Evolutionary conservation across 192 early-diverging fungal genomes (phyloP).

Genomic region (Backusella westeae): DNA sequence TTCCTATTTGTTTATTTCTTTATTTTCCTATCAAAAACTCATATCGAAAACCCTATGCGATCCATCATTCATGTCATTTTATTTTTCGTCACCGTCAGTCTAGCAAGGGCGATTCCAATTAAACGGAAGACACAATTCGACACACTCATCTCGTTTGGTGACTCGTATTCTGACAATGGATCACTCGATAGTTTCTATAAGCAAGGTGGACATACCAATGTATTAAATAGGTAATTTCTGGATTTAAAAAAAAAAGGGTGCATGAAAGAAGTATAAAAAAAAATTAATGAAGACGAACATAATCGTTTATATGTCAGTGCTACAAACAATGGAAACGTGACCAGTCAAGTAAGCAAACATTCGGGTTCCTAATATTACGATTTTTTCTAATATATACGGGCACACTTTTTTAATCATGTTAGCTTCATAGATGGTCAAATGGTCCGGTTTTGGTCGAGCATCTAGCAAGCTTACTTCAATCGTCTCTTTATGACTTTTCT

Average conservation of each 20-base stretch:
- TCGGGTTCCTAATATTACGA: not conserved
- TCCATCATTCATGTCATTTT: not conserved
- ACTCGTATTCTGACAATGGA: conserved; percentile 2
- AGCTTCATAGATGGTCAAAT: conserved; percentile 3
- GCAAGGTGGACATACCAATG: not conserved
- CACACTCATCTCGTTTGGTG: not conserved
- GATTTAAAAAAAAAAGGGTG: not conserved
- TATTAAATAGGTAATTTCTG: not conserved
- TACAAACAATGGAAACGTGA: conserved; percentile 1
- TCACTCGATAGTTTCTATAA: not conserved
- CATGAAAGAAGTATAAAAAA: not conserved
- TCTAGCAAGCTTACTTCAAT: not conserved
- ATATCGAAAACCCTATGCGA: not conserved
- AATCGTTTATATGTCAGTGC: not conserved
- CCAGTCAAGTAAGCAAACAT: not conserved
- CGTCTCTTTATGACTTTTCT: conserved; percentile 1
- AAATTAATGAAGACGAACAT: not conserved
- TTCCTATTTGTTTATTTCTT: not conserved
- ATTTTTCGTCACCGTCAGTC: not conserved
- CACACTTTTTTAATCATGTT: not conserved
- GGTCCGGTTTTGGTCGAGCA: not conserved
- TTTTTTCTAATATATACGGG: not conserved
- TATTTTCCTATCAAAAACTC: not conserved
- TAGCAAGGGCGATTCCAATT: not conserved
- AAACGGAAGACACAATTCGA: not conserved